Evolutionary conservation across 306 rosid genomes (phyloP), one percentile per base, ranked within the genome.

Genomic region (Prunus mongolica): DNA sequence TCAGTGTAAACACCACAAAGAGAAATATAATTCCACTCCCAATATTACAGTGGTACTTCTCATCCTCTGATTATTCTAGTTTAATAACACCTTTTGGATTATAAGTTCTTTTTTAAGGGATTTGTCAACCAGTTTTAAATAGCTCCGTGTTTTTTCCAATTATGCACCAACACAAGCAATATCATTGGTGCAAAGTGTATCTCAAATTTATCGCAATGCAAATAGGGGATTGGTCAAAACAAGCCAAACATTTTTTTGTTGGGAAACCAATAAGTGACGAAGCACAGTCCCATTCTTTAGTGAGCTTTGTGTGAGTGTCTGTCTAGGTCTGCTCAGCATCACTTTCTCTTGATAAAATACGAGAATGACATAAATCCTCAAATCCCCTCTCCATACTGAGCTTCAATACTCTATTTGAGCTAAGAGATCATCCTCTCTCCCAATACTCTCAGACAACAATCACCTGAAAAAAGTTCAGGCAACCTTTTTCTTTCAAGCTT

Each of bases 171-270:
- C 22, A 14, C 2, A 12, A 22, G 41, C 10, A 22, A 10, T 24
- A 63, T 41, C 63, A 41, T 41, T 22, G 41, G 67, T 24, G 41
- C 9, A 25, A 28, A 52, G 0, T 19, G 19, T 44, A 24, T 63
- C 44, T 63, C 46, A 75, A 65, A 63, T 30, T 55, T 51, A 16
- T 63, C 18, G 27, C 45, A 22, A 81, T 76, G 83, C 65, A 19
- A 30, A 66, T 27, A 25, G 19, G 65, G 0, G 78, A 82, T 87
- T 83, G 84, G 88, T 30, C 80, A 69, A 78, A 64, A 13, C 52
- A 25, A 72, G 74, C 91, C 91, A 82, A 88, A 82, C 32, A 72
- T 25, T 34, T 34, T 6, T 34, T 6, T 34, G 41, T 34, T 34
- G 41, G 41, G 41, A 6, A 34, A 34, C 44, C 44, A 38, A 38